Percentiles rank a stretch among this genome's conserved stretches.
Evolutionary conservation across 257 asterid genomes (phyloP).

Genomic region (Fraxinus americana): DNA sequence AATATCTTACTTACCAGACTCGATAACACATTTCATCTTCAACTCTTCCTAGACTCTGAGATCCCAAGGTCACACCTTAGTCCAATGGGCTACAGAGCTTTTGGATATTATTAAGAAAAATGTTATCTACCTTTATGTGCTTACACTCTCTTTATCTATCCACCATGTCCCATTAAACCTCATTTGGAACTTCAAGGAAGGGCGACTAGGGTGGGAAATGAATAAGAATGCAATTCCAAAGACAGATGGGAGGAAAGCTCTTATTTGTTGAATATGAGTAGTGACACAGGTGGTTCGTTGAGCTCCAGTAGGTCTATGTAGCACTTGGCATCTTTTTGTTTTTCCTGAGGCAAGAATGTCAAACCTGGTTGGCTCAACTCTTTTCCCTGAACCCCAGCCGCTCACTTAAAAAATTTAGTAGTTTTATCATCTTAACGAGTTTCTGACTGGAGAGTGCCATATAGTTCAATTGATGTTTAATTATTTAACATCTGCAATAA

Average conservation of each 20-base stretch:
- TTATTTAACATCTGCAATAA: background rate
- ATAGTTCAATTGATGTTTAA: background rate
- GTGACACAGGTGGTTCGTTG: background rate
- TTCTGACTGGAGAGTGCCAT: background rate
- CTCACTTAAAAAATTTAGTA: background rate
- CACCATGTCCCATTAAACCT: background rate
- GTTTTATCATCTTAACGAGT: background rate
- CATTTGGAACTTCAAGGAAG: background rate
- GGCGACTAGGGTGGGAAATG: background rate
- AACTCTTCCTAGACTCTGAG: background rate
- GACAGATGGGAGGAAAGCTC: background rate
- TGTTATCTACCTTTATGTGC: background rate
- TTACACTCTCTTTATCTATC: background rate
- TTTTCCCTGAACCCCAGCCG: background rate
- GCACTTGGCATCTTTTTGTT: background rate
- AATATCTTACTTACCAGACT: background rate
- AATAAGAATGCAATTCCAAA: background rate
- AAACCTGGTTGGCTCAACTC: background rate
- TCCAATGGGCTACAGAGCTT: background rate
- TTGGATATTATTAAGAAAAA: background rate
- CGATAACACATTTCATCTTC: background rate
- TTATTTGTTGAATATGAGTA: background rate
- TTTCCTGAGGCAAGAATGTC: background rate
- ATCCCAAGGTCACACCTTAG: background rate
- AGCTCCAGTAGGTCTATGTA: background rate